A percentile compares a stretch with the other conserved stretches of the same genome.
These are phyloP conservation scores for Polysphondylium violaceum DNA, from an alignment of 78 protist genomes.

Conservation along the genomic window DNA sequence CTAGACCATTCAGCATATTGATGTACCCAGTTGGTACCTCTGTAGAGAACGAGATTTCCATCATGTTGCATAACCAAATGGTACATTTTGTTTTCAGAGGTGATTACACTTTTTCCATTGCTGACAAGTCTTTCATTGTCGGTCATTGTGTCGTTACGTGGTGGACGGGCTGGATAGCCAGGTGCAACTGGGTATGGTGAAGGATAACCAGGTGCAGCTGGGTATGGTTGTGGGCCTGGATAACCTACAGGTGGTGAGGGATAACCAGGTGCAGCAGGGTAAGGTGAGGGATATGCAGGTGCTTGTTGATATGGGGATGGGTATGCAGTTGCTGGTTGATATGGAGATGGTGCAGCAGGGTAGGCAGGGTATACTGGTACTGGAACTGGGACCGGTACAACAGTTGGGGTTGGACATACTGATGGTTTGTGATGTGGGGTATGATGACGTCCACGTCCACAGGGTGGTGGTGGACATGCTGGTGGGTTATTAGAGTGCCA, in stretches of 20 bases:
- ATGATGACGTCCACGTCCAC: background rate
- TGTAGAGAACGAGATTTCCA: conserved; percentile 27
- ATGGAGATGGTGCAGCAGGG: background rate
- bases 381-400: too few species aligned
- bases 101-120: too few species aligned
- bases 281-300: background rate
- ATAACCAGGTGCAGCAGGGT: too few species aligned
- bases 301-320: background rate
- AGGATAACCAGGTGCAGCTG: too few species aligned
- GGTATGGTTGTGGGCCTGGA: background rate
- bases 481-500: conserved; percentile 20
- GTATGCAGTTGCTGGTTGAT: background rate
- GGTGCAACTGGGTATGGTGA: too few species aligned
- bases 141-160: conserved; percentile 20
- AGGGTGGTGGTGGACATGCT: background rate
- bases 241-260: too few species aligned
- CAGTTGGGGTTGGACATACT: background rate
- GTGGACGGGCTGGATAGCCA: conserved; percentile 14
- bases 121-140: too few species aligned
- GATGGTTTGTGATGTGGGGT: conserved; percentile 2
- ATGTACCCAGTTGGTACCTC: background rate
- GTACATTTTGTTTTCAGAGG: background rate
- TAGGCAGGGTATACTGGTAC: background rate
- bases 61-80: conserved; percentile 17
- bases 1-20: conserved; percentile 12